Percentiles rank a stretch among this genome's conserved stretches.
Evolutionary conservation across 306 rosid genomes (phyloP).

Genomic region (Cucurbita maxima): DNA sequence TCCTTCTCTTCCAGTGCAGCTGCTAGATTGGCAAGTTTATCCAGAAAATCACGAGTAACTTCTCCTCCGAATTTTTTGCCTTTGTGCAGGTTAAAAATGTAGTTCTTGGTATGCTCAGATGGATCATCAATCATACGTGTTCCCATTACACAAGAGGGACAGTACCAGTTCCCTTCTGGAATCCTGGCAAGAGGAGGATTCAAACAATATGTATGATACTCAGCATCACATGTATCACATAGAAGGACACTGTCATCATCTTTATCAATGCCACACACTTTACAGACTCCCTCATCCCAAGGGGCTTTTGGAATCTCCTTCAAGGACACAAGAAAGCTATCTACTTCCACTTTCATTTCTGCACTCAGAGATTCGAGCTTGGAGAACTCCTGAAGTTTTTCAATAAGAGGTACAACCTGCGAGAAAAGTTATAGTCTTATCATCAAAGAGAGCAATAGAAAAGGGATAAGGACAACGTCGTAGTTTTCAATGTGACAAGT

Average conservation of each 20-base stretch:
- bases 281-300: constrained; percentile 99
- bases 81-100: constrained; percentile 24
- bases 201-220: constrained; percentile 97
- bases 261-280: constrained; percentile 97
- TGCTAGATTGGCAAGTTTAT: constrained; percentile 50
- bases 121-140: constrained; percentile 41
- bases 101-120: constrained; percentile 13
- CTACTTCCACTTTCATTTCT: constrained; percentile 56
- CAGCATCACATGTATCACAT: constrained; percentile 96
- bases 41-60: constrained; percentile 49
- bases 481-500: neutral
- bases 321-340: constrained; percentile 35
- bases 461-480: neutral
- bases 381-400: constrained; percentile 46
- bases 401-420: constrained; percentile 56
- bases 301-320: constrained; percentile 90
- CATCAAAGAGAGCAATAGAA: neutral
- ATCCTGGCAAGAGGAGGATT: constrained; percentile 98
- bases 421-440: constrained; percentile 5
- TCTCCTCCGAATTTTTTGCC: constrained; percentile 65
- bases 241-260: constrained; percentile 95
- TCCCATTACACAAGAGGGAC: constrained; percentile 81
- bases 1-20: constrained; percentile 74
- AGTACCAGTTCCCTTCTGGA: constrained; percentile 99
- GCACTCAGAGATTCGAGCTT: constrained; percentile 42